phyloP scores from a whole-genome alignment of 2,329 filamentous ascomycete species.

The Cytospora piceicola region DNA sequence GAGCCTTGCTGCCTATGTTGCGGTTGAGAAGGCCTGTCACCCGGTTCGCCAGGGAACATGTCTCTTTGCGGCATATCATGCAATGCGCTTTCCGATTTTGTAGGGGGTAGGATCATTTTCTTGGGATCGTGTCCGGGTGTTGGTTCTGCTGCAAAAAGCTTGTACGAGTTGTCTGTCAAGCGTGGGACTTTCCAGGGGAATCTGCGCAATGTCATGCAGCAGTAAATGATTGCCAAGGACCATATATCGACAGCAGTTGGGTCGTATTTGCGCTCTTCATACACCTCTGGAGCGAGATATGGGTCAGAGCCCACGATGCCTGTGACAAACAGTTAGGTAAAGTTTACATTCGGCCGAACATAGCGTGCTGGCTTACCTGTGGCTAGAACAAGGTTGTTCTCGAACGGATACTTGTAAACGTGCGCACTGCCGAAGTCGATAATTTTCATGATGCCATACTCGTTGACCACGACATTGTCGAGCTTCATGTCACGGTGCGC shows the following conservation, averaged over 20 bases:
- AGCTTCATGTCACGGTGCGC: conserved; percentile 95
- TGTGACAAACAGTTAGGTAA: conserved; percentile 37
- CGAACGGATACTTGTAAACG: conserved; percentile 96
- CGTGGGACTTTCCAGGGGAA: conserved; percentile 98
- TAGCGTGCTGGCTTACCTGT: conserved; percentile 63
- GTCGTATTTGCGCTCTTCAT: conserved; percentile 91
- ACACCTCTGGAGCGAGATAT: conserved; percentile 95
- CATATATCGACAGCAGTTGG: conserved; percentile 94
- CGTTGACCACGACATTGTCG: conserved; percentile 97
- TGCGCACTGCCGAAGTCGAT: conserved; percentile 98
- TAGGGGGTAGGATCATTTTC: conserved; percentile 53
- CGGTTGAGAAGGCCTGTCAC: conserved; percentile 23
- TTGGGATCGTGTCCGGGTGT: conserved; percentile 71
- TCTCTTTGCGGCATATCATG: conserved; percentile 46
- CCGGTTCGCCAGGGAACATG: conserved; percentile 42
- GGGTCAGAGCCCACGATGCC: conserved; percentile 83
- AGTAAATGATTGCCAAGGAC: conserved; percentile 98
- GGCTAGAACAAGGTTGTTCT: conserved; percentile 81
- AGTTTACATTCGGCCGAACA: background rate
- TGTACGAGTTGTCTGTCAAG: conserved; percentile 90
- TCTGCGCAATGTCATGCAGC: conserved; percentile 93
- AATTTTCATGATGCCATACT: conserved; percentile 97
- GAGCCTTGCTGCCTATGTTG: conserved; percentile 31
- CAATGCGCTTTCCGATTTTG: conserved; percentile 50
- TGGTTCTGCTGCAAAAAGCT: conserved; percentile 85